These are phyloP conservation scores for Tetrahymena thermophila DNA, from an alignment of 73 alveolate genomes.

Conservation along the genomic window DNA sequence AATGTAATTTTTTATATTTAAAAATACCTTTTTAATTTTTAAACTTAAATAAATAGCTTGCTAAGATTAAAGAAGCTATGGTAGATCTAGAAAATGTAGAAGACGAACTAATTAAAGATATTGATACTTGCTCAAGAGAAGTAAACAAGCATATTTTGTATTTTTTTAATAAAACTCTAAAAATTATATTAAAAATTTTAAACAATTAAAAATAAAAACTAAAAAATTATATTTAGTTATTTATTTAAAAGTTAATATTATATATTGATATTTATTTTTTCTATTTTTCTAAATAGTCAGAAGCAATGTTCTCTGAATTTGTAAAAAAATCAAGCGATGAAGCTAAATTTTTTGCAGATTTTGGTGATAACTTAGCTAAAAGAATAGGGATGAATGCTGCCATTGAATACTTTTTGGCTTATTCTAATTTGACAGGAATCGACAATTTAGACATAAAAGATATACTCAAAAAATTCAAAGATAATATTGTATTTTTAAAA, in stretches of 20 bases:
- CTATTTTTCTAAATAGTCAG: neutral
- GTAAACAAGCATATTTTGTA: neutral
- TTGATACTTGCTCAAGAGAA: conserved; percentile 23
- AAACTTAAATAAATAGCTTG: neutral
- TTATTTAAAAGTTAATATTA: no score
- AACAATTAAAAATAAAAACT: neutral
- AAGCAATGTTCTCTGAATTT: conserved; percentile 18
- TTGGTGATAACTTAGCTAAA: conserved; percentile 24
- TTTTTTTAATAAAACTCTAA: no score
- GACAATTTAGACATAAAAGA: conserved; percentile 20
- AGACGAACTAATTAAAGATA: conserved; percentile 3
- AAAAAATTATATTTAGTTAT: neutral
- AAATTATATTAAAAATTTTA: neutral
- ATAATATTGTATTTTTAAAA: conserved; percentile 18
- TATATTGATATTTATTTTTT: neutral
- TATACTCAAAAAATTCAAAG: conserved; percentile 20
- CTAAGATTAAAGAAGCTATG: conserved; percentile 18
- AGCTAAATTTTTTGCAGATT: conserved; percentile 31
- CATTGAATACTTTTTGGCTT: conserved; percentile 27
- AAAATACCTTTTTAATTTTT: neutral
- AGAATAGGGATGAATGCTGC: conserved; percentile 25
- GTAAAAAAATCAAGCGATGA: conserved; percentile 22
- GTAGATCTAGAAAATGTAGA: conserved; percentile 8
- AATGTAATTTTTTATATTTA: neutral
- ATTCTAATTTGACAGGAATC: conserved; percentile 12